Percentiles rank a stretch among this genome's conserved stretches.
Evolutionary conservation across 805 yeast species (phyloP).

Genomic region (Ogataea nonfermentans): DNA sequence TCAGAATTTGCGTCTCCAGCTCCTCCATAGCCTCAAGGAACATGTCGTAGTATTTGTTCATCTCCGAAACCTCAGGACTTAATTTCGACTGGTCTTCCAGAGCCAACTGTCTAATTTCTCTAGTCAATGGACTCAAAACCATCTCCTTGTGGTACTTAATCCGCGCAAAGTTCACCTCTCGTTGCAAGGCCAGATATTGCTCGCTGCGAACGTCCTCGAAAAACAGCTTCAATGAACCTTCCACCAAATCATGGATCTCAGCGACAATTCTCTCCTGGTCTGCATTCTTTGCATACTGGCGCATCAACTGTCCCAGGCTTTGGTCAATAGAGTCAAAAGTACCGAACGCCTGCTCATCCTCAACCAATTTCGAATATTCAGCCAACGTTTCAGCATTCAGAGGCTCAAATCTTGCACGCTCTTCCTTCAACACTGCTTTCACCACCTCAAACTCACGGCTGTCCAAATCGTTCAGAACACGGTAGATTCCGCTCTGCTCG

Average conservation of each 20-base stretch:
- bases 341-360: neutral
- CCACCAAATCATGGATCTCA: neutral
- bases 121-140: conserved; percentile 8
- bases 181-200: conserved; percentile 6
- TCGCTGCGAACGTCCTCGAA: neutral
- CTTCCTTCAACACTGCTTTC: conserved; percentile 16
- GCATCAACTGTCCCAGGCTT: neutral
- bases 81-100: conserved; percentile 26
- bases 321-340: neutral
- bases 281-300: neutral
- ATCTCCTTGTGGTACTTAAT: conserved; percentile 5
- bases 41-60: conserved; percentile 32
- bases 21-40: conserved; percentile 31
- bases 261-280: neutral
- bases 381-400: conserved; percentile 1
- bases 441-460: conserved; percentile 21
- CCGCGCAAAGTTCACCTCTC: conserved; percentile 2
- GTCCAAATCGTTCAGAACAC: conserved; percentile 24
- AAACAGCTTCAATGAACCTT: neutral
- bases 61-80: conserved; percentile 20
- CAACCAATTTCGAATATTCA: neutral
- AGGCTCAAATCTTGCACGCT: conserved; percentile 2
- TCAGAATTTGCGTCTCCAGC: conserved; percentile 28
- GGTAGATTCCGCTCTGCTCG: conserved; percentile 20
- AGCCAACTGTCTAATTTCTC: conserved; percentile 12